Conservation (phyloP, 768 basidiomycete genomes). For the Podaxis pistillaris region DNA sequence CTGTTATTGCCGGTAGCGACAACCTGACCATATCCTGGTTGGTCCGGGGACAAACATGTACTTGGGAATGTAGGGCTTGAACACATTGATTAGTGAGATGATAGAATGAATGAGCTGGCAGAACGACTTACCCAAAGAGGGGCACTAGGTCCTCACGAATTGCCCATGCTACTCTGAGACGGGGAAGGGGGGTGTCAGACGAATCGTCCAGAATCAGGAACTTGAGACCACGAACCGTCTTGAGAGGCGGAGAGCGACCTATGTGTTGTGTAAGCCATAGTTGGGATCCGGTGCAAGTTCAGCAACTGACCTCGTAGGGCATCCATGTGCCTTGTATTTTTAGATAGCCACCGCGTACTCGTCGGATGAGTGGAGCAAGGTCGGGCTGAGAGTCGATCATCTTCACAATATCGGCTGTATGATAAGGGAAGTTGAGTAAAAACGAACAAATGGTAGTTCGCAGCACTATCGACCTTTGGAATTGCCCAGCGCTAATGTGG, state of each 20-base stretch:
- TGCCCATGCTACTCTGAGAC: conserved; percentile 76
- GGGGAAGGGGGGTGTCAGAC: conserved; percentile 14
- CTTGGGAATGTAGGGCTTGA: conserved; percentile 78
- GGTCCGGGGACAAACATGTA: conserved; percentile 82
- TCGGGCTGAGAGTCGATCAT: conserved; percentile 93
- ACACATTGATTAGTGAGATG: neutral
- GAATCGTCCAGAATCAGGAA: conserved; percentile 7
- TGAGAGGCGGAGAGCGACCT: conserved; percentile 79
- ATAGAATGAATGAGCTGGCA: conserved; percentile 3
- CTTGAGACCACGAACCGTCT: conserved; percentile 56
- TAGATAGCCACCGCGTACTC: conserved; percentile 84
- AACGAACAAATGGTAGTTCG: conserved; percentile 8
- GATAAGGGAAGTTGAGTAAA: conserved; percentile 3
- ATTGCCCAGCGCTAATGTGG: conserved; percentile 67
- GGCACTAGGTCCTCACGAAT: conserved; percentile 85
- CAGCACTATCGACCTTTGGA: conserved; percentile 64
- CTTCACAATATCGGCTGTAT: conserved; percentile 83
- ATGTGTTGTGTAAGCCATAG: conserved; percentile 4
- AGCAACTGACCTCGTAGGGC: conserved; percentile 72
- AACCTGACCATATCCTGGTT: conserved; percentile 85
- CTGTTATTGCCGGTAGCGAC: conserved; percentile 60
- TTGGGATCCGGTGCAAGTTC: neutral
- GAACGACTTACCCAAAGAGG: conserved; percentile 69
- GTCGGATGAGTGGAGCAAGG: conserved; percentile 75
- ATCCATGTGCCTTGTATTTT: conserved; percentile 96